Evolutionary conservation across 371 early-diverging fungal genomes (phyloP).

Genomic region (Mucor irregularis): DNA sequence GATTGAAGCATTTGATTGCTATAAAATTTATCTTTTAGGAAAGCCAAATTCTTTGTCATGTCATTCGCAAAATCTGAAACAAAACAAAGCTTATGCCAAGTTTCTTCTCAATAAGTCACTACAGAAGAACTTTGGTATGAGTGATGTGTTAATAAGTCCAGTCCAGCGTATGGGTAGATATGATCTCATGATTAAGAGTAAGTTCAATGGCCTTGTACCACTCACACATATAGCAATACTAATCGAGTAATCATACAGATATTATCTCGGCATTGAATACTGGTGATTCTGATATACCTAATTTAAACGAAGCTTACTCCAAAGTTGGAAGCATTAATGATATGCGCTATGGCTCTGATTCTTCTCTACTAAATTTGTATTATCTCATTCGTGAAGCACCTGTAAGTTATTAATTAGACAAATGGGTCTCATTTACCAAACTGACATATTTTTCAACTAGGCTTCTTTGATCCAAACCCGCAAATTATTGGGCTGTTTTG

Average conservation of each 20-base stretch:
- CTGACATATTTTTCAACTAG: neutral
- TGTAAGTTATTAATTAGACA: too few species aligned
- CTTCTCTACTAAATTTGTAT: constrained; percentile 24
- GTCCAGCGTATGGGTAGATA: constrained; percentile 32
- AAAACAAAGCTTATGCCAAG: constrained; percentile 15
- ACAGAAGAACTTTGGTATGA: constrained; percentile 12
- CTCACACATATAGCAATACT: neutral
- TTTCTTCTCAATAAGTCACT: constrained; percentile 17
- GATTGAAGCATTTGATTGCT: constrained; percentile 22
- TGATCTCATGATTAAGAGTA: constrained; percentile 18
- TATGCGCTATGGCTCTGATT: constrained; percentile 32
- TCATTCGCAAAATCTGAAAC: constrained; percentile 19
- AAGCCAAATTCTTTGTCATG: constrained; percentile 6
- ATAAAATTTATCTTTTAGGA: constrained; percentile 23
- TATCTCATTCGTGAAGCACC: constrained; percentile 42
- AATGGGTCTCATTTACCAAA: too few species aligned
- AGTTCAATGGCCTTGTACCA: neutral
- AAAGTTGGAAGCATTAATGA: constrained; percentile 16
- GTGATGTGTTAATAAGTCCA: constrained; percentile 22
- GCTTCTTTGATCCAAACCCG: constrained; percentile 35
- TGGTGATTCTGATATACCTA: constrained; percentile 12
- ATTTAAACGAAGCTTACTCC: constrained; percentile 5
- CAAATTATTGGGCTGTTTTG: constrained; percentile 37
- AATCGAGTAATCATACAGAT: neutral
- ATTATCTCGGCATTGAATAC: constrained; percentile 6